These are phyloP conservation scores for Triticum monococcum DNA, from an alignment of 176 grass and related monocot species.

Conservation along the genomic window DNA sequence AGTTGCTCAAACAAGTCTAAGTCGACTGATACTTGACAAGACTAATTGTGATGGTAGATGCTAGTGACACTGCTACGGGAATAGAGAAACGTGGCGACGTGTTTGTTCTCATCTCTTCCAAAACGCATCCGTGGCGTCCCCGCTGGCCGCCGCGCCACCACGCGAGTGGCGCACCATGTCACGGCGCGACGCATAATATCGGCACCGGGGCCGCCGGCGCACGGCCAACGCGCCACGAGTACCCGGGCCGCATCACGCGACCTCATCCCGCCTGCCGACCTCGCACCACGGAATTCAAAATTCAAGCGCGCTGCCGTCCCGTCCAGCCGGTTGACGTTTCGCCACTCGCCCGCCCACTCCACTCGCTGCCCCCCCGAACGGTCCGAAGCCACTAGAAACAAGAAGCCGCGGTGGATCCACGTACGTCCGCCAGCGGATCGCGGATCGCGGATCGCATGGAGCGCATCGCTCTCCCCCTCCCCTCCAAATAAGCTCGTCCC, in stretches of 20 bases:
- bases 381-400: slow-evolving; percentile 17
- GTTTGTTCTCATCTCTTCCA: neutral
- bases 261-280: neutral
- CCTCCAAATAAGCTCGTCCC: slow-evolving; percentile 34
- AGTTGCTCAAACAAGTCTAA: no score
- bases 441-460: neutral
- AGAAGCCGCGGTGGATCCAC: neutral
- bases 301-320: slow-evolving; percentile 9
- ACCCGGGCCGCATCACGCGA: slow-evolving; percentile 6
- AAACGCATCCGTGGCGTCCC: neutral
- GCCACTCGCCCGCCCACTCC: neutral
- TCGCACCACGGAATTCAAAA: slow-evolving; percentile 33
- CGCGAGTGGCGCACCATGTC: neutral
- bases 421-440: neutral
- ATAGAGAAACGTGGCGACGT: neutral
- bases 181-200: neutral
- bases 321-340: neutral
- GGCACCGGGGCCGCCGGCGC: neutral
- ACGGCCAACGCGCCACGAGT: neutral
- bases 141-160: neutral
- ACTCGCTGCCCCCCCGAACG: neutral
- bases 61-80: no score
- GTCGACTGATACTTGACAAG: no score
- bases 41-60: no score
- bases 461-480: neutral